Conservation (phyloP, 108 stramenopile species). For the Nitzschia sp. region DNA sequence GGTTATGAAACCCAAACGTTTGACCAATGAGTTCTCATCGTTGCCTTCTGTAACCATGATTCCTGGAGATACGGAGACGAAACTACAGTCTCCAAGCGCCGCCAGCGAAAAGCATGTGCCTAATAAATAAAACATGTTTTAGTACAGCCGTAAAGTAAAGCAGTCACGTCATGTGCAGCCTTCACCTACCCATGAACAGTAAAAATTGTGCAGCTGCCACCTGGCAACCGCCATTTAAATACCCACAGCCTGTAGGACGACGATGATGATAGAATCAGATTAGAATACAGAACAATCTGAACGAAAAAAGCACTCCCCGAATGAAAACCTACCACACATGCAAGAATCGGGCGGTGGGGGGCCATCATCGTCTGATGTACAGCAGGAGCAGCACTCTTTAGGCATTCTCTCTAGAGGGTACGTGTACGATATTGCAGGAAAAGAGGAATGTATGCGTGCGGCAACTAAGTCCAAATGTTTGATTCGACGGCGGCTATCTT, state of each 20-base stretch:
- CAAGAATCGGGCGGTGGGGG: constrained; percentile 6
- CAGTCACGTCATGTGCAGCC: too few species aligned
- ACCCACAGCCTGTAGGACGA: constrained; percentile 14
- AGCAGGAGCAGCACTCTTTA: constrained; percentile 15
- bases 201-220: constrained; percentile 20
- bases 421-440: neutral
- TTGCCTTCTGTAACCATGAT: constrained; percentile 4
- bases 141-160: too few species aligned
- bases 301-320: neutral
- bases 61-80: constrained; percentile 9
- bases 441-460: too few species aligned
- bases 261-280: neutral
- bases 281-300: neutral
- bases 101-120: constrained; percentile 26
- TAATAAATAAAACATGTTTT: constrained; percentile 3
- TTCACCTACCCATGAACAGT: neutral
- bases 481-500: too few species aligned
- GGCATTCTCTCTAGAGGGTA: neutral
- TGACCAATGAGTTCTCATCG: neutral
- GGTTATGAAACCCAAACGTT: constrained; percentile 8
- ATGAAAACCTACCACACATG: constrained; percentile 17
- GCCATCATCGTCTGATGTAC: neutral
- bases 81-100: constrained; percentile 25
- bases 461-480: too few species aligned
- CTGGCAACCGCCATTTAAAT: constrained; percentile 22